Evolutionary conservation across 768 basidiomycete species (phyloP).

Genomic region (Suillus discolor): DNA sequence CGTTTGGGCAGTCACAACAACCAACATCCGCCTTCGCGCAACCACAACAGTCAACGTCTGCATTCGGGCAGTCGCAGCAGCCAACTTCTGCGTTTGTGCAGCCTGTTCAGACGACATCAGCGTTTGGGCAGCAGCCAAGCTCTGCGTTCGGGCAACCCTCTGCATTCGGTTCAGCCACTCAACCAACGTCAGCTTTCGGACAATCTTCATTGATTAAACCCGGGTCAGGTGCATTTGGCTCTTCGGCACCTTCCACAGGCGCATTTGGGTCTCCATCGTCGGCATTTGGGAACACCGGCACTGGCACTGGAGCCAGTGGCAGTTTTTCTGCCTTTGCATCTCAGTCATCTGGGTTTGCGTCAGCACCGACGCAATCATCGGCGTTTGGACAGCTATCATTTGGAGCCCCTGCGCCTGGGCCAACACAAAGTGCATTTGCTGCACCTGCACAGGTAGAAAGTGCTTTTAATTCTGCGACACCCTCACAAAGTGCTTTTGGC

Average conservation of each 20-base stretch:
- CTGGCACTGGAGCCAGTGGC: conserved; percentile 27
- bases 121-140: conserved; percentile 28
- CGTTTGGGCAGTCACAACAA: conserved; percentile 33
- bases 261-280: conserved; percentile 31
- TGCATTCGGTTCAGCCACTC: conserved; percentile 36
- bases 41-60: conserved; percentile 33
- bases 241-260: conserved; percentile 36
- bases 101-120: conserved; percentile 35
- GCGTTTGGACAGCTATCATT: conserved; percentile 24
- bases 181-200: conserved; percentile 32
- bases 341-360: conserved; percentile 45
- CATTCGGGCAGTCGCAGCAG: conserved; percentile 32
- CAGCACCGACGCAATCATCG: conserved; percentile 10
- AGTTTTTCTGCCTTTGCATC: conserved; percentile 57
- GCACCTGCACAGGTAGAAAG: conserved; percentile 19
- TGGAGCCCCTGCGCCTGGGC: conserved; percentile 11
- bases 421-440: conserved; percentile 25
- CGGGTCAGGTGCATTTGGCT: conserved; percentile 53
- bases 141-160: conserved; percentile 35
- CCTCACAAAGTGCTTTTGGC: not conserved
- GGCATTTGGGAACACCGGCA: conserved; percentile 16
- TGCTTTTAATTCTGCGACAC: conserved; percentile 19
- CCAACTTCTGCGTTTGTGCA: conserved; percentile 33
- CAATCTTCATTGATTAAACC: conserved; percentile 48
- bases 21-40: conserved; percentile 40